phyloP scores from a whole-genome alignment of 495 filamentous ascomycete species.

The Annulohypoxylon nitens region DNA sequence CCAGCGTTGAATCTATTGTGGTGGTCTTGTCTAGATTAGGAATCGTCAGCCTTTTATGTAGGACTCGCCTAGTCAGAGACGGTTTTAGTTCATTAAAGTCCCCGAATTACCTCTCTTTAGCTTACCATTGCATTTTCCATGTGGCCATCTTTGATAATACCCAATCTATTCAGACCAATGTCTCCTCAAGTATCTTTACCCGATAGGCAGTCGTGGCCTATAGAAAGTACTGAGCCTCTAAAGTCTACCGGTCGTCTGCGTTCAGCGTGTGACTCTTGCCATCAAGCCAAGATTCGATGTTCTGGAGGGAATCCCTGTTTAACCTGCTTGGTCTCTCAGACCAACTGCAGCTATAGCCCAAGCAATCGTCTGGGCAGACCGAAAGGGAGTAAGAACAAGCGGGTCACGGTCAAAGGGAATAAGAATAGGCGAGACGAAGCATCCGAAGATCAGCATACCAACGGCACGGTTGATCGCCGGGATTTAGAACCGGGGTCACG shows the following conservation, averaged over 20 bases:
- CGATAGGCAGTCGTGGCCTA: neutral
- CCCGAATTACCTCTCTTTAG: neutral
- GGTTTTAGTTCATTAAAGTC: neutral
- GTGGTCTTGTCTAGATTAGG: neutral
- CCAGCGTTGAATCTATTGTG: neutral
- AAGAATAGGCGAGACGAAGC: neutral
- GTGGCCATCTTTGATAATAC: neutral
- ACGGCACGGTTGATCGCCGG: neutral
- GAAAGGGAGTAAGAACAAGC: constrained; percentile 15
- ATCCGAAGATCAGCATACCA: neutral
- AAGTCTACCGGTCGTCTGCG: constrained; percentile 3
- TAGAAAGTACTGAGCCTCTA: neutral
- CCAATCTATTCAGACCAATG: neutral
- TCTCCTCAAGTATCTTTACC: neutral
- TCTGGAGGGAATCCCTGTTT: constrained; percentile 7
- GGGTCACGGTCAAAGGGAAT: neutral
- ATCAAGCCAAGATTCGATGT: constrained; percentile 14
- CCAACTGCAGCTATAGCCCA: constrained; percentile 11
- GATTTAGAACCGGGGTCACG: neutral
- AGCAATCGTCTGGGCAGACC: constrained; percentile 12
- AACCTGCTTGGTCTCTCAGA: constrained; percentile 1
- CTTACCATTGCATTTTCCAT: neutral
- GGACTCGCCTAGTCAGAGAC: neutral
- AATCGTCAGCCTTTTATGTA: neutral
- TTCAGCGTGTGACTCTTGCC: constrained; percentile 17